phyloP scores from a whole-genome alignment of 164 flowering plant genomes.

The Sedum album region DNA sequence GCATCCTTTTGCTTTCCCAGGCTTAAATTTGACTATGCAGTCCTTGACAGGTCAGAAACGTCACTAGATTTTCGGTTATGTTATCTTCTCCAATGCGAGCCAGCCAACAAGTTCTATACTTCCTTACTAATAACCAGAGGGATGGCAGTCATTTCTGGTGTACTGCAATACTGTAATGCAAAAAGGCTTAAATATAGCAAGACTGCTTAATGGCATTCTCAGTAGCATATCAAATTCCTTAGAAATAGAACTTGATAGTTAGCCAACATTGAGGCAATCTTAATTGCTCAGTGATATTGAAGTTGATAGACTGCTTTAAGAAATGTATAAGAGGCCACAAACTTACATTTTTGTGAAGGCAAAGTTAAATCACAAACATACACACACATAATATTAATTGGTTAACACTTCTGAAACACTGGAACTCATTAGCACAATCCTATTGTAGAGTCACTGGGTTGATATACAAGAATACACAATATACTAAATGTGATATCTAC shows the following conservation, averaged over 20 bases:
- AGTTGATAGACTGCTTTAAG: background rate
- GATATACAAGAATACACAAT: background rate
- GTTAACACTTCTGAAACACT: background rate
- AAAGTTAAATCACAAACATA: background rate
- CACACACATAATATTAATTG: background rate
- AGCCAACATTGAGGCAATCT: background rate
- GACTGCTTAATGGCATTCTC: no score
- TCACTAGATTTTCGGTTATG: conserved; percentile 16
- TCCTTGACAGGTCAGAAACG: conserved; percentile 58
- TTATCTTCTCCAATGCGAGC: background rate
- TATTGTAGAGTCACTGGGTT: background rate
- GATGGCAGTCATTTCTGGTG: background rate
- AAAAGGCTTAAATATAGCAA: background rate
- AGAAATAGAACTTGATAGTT: no score
- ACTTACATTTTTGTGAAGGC: background rate
- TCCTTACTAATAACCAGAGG: no score
- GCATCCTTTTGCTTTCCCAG: conserved; percentile 1
- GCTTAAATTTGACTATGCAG: conserved; percentile 23
- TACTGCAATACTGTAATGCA: background rate
- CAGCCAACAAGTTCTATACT: background rate
- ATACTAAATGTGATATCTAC: background rate
- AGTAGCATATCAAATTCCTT: no score
- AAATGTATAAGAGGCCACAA: background rate
- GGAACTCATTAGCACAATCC: background rate
- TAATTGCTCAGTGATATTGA: background rate